phyloP scores from a whole-genome alignment of 352 stramenopile species.

The Phytophthora niederhauseri region DNA sequence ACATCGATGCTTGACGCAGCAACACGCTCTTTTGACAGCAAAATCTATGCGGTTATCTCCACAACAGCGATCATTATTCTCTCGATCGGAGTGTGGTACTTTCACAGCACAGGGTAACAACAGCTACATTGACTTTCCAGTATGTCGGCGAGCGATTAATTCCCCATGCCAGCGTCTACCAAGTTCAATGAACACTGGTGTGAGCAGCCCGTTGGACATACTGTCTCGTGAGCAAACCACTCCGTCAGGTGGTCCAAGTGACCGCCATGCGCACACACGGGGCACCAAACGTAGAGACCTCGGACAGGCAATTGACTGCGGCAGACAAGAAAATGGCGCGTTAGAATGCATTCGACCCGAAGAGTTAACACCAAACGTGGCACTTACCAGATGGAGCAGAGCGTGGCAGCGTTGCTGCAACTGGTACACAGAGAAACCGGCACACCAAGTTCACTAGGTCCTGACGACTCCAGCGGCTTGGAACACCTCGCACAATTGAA shows the following conservation, averaged over 20 bases:
- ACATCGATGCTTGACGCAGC: conserved; percentile 12
- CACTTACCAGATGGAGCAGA: conserved; percentile 87
- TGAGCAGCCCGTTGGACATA: conserved; percentile 81
- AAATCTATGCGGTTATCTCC: conserved; percentile 24
- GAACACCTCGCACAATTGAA: conserved; percentile 84
- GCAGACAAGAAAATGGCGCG: conserved; percentile 9
- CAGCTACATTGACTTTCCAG: not conserved
- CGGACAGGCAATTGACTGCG: conserved; percentile 84
- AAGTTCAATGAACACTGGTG: conserved; percentile 68
- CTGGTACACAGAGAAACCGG: conserved; percentile 61
- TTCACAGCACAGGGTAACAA: conserved; percentile 23
- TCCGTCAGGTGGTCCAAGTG: conserved; percentile 86
- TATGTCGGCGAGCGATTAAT: not conserved
- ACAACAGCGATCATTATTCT: conserved; percentile 24
- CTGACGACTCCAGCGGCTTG: conserved; percentile 66
- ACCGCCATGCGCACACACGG: conserved; percentile 90
- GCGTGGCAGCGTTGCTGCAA: conserved; percentile 76
- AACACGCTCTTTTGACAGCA: conserved; percentile 15
- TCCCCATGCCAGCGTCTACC: conserved; percentile 20
- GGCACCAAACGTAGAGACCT: conserved; percentile 92
- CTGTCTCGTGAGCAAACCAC: conserved; percentile 74
- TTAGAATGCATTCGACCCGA: conserved; percentile 3
- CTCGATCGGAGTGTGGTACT: conserved; percentile 35
- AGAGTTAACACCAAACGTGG: not conserved
- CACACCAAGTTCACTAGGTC: conserved; percentile 32